Evolutionary conservation across 371 early-diverging fungal genomes (phyloP).

Genomic region (Rhizopus sp.): DNA sequence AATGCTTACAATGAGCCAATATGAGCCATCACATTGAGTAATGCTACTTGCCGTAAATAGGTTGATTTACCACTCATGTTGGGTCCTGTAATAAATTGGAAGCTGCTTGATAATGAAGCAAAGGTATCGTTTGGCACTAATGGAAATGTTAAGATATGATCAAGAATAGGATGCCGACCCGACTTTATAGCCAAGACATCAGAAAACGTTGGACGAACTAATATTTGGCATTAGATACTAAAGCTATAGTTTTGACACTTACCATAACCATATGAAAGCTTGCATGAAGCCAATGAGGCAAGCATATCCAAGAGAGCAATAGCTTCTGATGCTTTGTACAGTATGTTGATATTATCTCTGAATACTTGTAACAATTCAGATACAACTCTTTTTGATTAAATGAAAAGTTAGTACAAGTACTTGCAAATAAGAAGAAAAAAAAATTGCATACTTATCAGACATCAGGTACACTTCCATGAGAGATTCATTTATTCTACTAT

Average conservation of each 20-base stretch:
- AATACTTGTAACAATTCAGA: conserved; percentile 60
- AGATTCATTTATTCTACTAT: conserved; percentile 77
- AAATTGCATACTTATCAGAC: conserved; percentile 72
- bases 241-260: conserved; percentile 3
- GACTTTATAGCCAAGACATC: conserved; percentile 77
- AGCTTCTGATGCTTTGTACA: conserved; percentile 82
- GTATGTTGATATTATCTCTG: conserved; percentile 56
- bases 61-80: conserved; percentile 99
- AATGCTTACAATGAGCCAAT: conserved; percentile 81
- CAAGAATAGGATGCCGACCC: conserved; percentile 85
- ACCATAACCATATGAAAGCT: conserved; percentile 57
- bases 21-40: conserved; percentile 93
- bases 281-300: conserved; percentile 69
- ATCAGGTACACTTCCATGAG: conserved; percentile 84
- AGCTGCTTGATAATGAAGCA: conserved; percentile 61
- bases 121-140: conserved; percentile 84
- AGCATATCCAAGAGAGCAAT: conserved; percentile 85
- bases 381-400: conserved; percentile 53
- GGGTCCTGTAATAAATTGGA: conserved; percentile 95
- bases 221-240: background rate
- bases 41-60: conserved; percentile 89
- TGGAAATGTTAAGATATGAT: conserved; percentile 45
- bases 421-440: background rate
- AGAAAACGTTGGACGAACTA: conserved; percentile 82
- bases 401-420: background rate